Evolutionary conservation across 306 rosid species (phyloP).

Genomic region (Oemleria cerasiformis): DNA sequence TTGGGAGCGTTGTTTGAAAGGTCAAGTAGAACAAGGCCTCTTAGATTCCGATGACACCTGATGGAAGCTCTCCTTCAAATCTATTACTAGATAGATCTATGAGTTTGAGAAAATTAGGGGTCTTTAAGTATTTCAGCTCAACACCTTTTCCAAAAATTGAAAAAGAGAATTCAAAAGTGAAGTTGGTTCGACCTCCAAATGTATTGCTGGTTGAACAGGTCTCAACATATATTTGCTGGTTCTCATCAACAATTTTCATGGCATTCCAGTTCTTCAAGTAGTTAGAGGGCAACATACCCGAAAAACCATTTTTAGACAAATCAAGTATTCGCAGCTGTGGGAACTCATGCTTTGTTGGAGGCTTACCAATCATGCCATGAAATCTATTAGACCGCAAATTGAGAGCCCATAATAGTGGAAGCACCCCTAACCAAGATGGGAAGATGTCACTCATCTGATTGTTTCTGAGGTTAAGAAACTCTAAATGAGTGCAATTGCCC

Average conservation of each 20-base stretch:
- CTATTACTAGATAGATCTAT: conserved; percentile 9
- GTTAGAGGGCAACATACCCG: conserved; percentile 13
- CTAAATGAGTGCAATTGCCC: conserved; percentile 11
- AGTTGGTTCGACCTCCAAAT: neutral
- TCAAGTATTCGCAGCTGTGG: conserved; percentile 18
- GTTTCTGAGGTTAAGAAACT: conserved; percentile 11
- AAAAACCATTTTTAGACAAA: conserved; percentile 18
- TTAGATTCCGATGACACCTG: neutral
- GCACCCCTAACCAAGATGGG: conserved; percentile 43
- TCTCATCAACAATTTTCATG: conserved; percentile 10
- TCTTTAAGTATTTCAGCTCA: neutral
- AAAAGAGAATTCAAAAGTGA: neutral
- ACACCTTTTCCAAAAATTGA: conserved; percentile 8
- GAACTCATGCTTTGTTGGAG: neutral
- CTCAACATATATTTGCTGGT: neutral
- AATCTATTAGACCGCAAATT: conserved; percentile 20
- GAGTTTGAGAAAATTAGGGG: neutral
- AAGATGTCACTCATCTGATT: conserved; percentile 29
- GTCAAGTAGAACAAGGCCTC: neutral
- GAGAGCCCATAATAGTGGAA: conserved; percentile 18
- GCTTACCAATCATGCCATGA: conserved; percentile 20
- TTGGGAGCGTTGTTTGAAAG: conserved; percentile 8
- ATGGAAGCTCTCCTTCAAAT: conserved; percentile 15
- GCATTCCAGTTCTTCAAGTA: conserved; percentile 7
- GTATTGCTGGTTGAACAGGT: neutral